Percentiles rank a stretch among this genome's conserved stretches.
Conservation (phyloP, 164 flowering plant genomes). For the Echeveria elegans region DNA sequence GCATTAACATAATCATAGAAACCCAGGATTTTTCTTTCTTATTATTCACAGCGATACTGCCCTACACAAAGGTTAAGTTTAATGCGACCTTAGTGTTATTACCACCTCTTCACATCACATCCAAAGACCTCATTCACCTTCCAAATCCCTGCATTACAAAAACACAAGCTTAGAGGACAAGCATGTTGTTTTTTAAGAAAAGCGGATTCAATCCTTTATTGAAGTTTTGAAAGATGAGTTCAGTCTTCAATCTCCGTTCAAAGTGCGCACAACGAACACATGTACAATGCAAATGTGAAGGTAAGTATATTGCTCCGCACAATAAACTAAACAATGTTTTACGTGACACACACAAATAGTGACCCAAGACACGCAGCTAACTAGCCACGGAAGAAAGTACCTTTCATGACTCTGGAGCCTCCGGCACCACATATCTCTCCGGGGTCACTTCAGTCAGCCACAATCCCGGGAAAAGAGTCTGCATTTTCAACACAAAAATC, state of each 20-base stretch:
- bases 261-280: no score
- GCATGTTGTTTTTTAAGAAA: no score
- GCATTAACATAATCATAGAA: neutral
- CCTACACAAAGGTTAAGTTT: neutral
- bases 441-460: conserved; percentile 35
- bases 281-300: neutral
- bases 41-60: neutral
- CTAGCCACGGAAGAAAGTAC: conserved; percentile 12
- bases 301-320: neutral
- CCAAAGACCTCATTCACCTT: neutral
- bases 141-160: conserved; percentile 1
- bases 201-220: no score
- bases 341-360: no score
- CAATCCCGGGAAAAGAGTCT: conserved; percentile 38
- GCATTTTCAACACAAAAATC: conserved; percentile 15
- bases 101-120: neutral
- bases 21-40: neutral
- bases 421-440: conserved; percentile 39
- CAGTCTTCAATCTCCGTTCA: no score
- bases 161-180: neutral
- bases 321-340: no score
- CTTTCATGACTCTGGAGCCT: conserved; percentile 28
- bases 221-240: no score
- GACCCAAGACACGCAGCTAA: no score
- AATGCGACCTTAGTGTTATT: neutral